Evolutionary conservation across 305 asterid genomes (phyloP).

Genomic region (Fraxinus floribunda): DNA sequence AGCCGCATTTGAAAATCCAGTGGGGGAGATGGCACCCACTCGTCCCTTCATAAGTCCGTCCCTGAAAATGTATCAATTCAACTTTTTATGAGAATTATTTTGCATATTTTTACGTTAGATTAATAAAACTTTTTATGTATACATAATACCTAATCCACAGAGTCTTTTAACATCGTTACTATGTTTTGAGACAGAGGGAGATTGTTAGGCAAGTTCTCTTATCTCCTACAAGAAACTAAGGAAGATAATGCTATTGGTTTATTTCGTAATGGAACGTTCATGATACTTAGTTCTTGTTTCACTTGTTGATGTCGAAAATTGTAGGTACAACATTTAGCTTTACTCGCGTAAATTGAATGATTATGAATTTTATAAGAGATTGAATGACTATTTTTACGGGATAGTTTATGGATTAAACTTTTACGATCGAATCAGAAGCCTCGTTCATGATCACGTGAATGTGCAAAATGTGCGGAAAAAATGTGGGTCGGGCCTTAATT

Average conservation of each 20-base stretch:
- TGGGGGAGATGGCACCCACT: too few species aligned
- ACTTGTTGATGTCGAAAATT: background rate
- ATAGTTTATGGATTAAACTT: too few species aligned
- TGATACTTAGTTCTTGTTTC: background rate
- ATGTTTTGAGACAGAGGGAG: background rate
- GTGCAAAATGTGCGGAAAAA: background rate
- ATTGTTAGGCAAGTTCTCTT: slow-evolving; percentile 28
- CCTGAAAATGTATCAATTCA: background rate
- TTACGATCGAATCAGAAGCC: background rate
- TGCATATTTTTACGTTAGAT: background rate
- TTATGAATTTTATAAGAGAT: background rate
- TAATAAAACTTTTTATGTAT: slow-evolving; percentile 18
- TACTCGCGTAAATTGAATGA: background rate
- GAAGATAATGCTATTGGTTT: slow-evolving; percentile 27
- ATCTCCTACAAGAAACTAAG: slow-evolving; percentile 9
- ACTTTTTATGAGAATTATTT: background rate
- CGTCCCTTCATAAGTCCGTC: too few species aligned
- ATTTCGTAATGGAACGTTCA: background rate
- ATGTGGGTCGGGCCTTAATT: background rate
- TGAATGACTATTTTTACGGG: background rate
- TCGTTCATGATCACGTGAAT: background rate
- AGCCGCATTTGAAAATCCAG: too few species aligned
- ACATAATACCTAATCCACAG: slow-evolving; percentile 18
- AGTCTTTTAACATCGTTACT: slow-evolving; percentile 24
- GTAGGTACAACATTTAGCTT: background rate